Evolutionary conservation across 352 stramenopile species (phyloP).

Genomic region (Phytopythium helicoides): DNA sequence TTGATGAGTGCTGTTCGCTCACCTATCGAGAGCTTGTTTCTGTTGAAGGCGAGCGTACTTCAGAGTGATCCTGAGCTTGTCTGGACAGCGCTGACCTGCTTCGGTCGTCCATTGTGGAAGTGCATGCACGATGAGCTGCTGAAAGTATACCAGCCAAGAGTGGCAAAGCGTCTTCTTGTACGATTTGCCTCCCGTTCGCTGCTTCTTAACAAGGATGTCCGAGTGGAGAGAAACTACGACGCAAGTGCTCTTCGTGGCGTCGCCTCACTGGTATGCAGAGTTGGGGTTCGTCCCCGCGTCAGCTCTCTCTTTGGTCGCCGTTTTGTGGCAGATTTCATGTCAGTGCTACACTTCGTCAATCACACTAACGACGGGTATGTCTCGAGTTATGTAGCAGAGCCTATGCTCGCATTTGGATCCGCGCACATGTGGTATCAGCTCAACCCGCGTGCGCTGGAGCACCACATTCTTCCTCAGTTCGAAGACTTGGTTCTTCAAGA

Average conservation of each 20-base stretch:
- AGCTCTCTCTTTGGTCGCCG: constrained; percentile 10
- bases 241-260: constrained; percentile 14
- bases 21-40: not conserved
- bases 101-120: constrained; percentile 8
- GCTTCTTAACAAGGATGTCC: not conserved
- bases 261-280: constrained; percentile 19
- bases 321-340: constrained; percentile 25
- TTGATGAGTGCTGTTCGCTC: no score
- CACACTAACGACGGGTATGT: constrained; percentile 12
- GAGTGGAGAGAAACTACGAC: not conserved
- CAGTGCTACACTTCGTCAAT: constrained; percentile 11
- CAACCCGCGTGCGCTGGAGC: not conserved
- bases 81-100: not conserved
- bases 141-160: no score
- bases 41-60: not conserved
- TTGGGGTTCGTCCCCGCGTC: constrained; percentile 16
- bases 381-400: constrained; percentile 19
- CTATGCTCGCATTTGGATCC: constrained; percentile 24
- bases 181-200: constrained; percentile 3
- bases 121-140: no score
- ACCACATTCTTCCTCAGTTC: constrained; percentile 7
- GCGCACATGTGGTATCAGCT: constrained; percentile 18
- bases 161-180: not conserved
- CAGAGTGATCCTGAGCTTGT: not conserved
- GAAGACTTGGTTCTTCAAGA: constrained; percentile 3